These are phyloP conservation scores for Hydnomerulius pinastri DNA, from an alignment of 768 basidiomycete species.

Conservation along the genomic window DNA sequence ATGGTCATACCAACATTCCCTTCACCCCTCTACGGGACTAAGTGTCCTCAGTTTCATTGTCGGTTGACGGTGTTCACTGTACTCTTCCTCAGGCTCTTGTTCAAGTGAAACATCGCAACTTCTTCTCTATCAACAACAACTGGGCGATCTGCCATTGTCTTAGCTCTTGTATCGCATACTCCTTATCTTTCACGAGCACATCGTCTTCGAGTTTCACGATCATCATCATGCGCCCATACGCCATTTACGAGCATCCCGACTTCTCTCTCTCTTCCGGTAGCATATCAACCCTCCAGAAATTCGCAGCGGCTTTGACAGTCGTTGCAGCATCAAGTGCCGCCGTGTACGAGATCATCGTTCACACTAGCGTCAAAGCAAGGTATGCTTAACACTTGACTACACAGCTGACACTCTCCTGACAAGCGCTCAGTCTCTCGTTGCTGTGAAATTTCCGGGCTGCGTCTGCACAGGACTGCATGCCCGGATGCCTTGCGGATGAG, in stretches of 20 bases:
- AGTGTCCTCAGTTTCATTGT: not conserved
- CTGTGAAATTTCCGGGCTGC: not conserved
- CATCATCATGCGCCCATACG: slow-evolving; percentile 32
- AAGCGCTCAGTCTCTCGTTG: not conserved
- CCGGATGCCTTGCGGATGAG: not conserved
- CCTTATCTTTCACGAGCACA: not conserved
- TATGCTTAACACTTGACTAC: slow-evolving; percentile 2
- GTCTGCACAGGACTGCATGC: not conserved
- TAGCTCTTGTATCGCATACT: not conserved
- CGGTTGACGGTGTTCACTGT: not conserved
- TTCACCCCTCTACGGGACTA: not conserved
- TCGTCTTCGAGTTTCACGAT: not conserved
- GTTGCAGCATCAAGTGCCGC: slow-evolving; percentile 35
- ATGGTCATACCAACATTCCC: not conserved
- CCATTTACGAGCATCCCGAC: slow-evolving; percentile 36
- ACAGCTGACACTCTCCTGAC: not conserved
- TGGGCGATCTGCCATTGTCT: not conserved
- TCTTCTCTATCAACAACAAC: not conserved
- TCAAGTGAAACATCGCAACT: not conserved
- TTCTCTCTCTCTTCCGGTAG: slow-evolving; percentile 30
- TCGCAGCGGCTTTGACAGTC: slow-evolving; percentile 30
- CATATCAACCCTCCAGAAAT: slow-evolving; percentile 21
- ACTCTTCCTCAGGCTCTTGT: not conserved
- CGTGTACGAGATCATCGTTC: slow-evolving; percentile 29
- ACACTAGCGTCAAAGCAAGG: slow-evolving; percentile 16